Base-by-base conservation (phyloP, 768 basidiomycete genomes). In the Sporobolomyces phaffii region DNA sequence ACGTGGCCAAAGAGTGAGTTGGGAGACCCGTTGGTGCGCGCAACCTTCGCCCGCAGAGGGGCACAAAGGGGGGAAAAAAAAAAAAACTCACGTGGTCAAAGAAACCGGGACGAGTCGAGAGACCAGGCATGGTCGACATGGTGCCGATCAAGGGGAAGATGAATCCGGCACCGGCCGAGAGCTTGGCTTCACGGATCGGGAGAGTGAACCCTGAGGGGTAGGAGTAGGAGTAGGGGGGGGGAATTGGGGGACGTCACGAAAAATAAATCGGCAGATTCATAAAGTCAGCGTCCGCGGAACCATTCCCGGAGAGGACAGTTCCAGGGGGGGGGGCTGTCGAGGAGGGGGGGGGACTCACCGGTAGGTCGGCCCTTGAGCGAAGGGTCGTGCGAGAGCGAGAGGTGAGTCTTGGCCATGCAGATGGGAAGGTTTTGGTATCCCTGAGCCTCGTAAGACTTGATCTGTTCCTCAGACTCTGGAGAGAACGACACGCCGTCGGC, bases 341-440 rank as follows among this genome's bases (percentile, higher is more conserved):
- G n/a, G n/a, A n/a, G n/a, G n/a, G n/a, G n/a, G n/a, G 33, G 8
- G 9, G 36, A 49, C 80, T 64, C 69, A 84, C 87, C 88, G 54
- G 85, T 85, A 1, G 96, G 92, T 0, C 88, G 91, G 72, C 87
- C 87, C 81, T 97, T 97, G 68, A 89, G 82, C 72, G 86, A 86
- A 10, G 92, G 87, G 75, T 99, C 88, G 76, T 94, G 91, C 29
- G 91, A 94, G 81, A 99, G 92, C 24, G 92, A 96, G 73, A 97
- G 91, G 69, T 96, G 94, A 8, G 94, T 98, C 83, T 73, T 71
- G 34, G 67, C 57, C 70, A 73, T 73, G 65, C 74, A 75, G 60
- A 75, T 76, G 2, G 90, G 87, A 38, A 91, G 82, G 70, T 83
- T 80, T 51, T 83, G 77, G 75, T 87, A 91, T 52, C 93, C 93